These are phyloP conservation scores for Rhodotorula kratochvilovae DNA, from an alignment of 768 basidiomycete genomes.

Conservation along the genomic window DNA sequence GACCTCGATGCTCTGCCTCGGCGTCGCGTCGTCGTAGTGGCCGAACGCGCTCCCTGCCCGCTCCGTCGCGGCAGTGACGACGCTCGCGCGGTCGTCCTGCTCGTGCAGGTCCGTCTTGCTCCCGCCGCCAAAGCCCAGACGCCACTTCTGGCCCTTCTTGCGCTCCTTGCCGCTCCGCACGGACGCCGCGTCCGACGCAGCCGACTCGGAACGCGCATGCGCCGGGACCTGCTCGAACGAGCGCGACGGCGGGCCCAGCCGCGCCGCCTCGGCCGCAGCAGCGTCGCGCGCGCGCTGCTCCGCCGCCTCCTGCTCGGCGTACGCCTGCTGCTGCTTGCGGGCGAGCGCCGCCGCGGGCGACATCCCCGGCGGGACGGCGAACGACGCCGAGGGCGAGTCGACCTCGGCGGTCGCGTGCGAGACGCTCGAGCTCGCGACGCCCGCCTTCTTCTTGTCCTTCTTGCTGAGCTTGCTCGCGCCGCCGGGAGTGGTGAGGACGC, in stretches of 20 bases:
- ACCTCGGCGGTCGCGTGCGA: slow-evolving; percentile 76
- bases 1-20: slow-evolving; percentile 31
- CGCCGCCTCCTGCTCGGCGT: slow-evolving; percentile 44
- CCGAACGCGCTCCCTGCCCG: background rate
- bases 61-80: slow-evolving; percentile 3
- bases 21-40: slow-evolving; percentile 15
- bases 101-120: slow-evolving; percentile 29
- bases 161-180: slow-evolving; percentile 66
- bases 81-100: slow-evolving; percentile 5
- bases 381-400: slow-evolving; percentile 40
- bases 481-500: background rate
- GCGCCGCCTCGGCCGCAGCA: slow-evolving; percentile 40
- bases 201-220: slow-evolving; percentile 10
- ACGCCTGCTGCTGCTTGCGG: slow-evolving; percentile 47
- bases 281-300: slow-evolving; percentile 28
- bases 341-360: slow-evolving; percentile 53
- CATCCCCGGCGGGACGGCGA: slow-evolving; percentile 53
- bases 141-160: slow-evolving; percentile 33
- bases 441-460: slow-evolving; percentile 60
- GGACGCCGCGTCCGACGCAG: slow-evolving; percentile 19
- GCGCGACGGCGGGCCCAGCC: slow-evolving; percentile 19
- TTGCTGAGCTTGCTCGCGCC: slow-evolving; percentile 40
- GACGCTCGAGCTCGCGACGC: slow-evolving; percentile 64
- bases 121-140: slow-evolving; percentile 30
- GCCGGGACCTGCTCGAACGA: slow-evolving; percentile 18